Conservation (phyloP, 768 basidiomycete species). For the Trametes meyenii region DNA sequence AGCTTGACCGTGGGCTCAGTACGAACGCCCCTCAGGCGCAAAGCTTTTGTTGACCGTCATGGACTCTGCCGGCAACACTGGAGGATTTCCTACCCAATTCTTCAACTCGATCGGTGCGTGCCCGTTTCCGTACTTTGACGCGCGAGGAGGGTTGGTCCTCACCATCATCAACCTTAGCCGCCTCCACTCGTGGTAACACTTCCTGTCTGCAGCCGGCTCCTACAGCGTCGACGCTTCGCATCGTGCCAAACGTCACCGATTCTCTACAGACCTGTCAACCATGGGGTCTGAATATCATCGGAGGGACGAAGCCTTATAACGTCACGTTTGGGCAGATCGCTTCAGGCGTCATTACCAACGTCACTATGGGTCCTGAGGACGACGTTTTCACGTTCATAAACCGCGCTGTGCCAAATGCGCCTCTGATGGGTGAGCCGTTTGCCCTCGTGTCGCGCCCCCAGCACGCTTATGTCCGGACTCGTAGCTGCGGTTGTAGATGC, state of each 20-base stretch:
- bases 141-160: conserved; percentile 4
- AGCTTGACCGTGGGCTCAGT: background rate
- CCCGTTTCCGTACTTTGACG: background rate
- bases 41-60: conserved; percentile 47
- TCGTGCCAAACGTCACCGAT: conserved; percentile 43
- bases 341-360: conserved; percentile 45
- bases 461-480: background rate
- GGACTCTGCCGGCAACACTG: conserved; percentile 46
- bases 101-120: conserved; percentile 43
- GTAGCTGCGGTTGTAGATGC: conserved; percentile 34
- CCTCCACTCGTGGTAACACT: conserved; percentile 35
- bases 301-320: conserved; percentile 48
- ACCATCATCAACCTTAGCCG: conserved; percentile 8
- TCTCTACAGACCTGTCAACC: conserved; percentile 46
- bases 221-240: conserved; percentile 34
- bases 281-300: conserved; percentile 49
- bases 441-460: conserved; percentile 1
- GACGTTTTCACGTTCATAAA: conserved; percentile 48
- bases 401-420: conserved; percentile 39
- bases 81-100: conserved; percentile 41
- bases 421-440: conserved; percentile 44
- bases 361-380: conserved; percentile 41
- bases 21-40: conserved; percentile 37
- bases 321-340: conserved; percentile 43
- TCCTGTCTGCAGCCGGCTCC: conserved; percentile 29